Conservation (phyloP, 768 basidiomycete genomes). For the Termitomyces sp. region DNA sequence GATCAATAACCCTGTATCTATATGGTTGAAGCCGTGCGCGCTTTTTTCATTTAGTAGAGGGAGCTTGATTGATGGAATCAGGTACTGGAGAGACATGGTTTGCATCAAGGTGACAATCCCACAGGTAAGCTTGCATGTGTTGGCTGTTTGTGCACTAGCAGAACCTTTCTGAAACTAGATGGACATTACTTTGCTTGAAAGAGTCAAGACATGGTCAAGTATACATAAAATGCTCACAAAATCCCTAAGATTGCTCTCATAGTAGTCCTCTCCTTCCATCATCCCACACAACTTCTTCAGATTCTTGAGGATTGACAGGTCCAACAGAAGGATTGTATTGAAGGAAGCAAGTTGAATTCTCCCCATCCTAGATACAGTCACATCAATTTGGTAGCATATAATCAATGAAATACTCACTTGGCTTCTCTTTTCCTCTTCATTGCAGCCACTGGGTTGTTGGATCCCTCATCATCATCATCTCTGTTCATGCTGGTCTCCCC, state of each 20-base stretch:
- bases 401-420: no score
- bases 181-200: background rate
- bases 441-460: no score
- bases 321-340: no score
- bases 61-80: background rate
- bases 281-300: no score
- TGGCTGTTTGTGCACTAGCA: background rate
- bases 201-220: no score
- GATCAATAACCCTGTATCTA: background rate
- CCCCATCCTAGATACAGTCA: no score
- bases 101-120: background rate
- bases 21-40: background rate
- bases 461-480: no score
- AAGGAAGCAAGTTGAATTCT: no score
- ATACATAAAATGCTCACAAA: background rate
- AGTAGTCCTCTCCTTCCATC: background rate
- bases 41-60: background rate
- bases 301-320: no score
- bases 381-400: no score
- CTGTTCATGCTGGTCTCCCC: no score
- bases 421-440: no score
- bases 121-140: background rate
- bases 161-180: background rate
- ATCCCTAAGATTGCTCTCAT: background rate
- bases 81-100: background rate